A percentile compares a stretch with the other conserved stretches of the same genome.
These are phyloP conservation scores for Trypanosoma lewisi DNA, from an alignment of 208 protist genomes.

Conservation along the genomic window DNA sequence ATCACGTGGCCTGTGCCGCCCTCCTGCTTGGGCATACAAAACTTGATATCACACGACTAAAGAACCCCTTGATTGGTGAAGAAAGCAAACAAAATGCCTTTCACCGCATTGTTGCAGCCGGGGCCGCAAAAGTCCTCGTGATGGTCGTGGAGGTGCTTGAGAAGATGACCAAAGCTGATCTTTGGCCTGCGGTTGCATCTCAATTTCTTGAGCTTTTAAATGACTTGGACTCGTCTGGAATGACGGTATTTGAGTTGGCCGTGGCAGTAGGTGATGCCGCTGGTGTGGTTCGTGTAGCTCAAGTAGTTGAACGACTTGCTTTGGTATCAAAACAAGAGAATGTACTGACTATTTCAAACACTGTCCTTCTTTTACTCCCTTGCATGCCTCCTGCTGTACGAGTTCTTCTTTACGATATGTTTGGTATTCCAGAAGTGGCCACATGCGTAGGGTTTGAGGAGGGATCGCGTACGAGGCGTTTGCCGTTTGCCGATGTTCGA, in stretches of 20 bases:
- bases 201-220: conserved; percentile 42
- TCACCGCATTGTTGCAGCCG: conserved; percentile 46
- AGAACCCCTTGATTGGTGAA: not conserved
- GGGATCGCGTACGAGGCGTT: conserved; percentile 17
- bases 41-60: conserved; percentile 5
- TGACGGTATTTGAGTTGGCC: conserved; percentile 71
- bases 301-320: conserved; percentile 53
- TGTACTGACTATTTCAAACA: conserved; percentile 16
- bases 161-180: conserved; percentile 13
- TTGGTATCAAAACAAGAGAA: not conserved
- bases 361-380: conserved; percentile 52
- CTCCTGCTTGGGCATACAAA: conserved; percentile 55
- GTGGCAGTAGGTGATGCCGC: conserved; percentile 57
- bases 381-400: conserved; percentile 62
- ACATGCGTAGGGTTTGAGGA: conserved; percentile 43
- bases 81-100: conserved; percentile 15
- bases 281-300: conserved; percentile 50
- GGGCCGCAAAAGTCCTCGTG: conserved; percentile 41
- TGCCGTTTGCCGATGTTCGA: conserved; percentile 72
- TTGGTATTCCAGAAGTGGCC: conserved; percentile 50
- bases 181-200: conserved; percentile 24
- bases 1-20: conserved; percentile 44
- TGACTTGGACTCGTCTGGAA: conserved; percentile 38
- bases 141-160: conserved; percentile 43
- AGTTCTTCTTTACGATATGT: conserved; percentile 70